These are phyloP conservation scores for Thalia dealbata DNA, from an alignment of 176 grass and related monocot species.

Conservation along the genomic window DNA sequence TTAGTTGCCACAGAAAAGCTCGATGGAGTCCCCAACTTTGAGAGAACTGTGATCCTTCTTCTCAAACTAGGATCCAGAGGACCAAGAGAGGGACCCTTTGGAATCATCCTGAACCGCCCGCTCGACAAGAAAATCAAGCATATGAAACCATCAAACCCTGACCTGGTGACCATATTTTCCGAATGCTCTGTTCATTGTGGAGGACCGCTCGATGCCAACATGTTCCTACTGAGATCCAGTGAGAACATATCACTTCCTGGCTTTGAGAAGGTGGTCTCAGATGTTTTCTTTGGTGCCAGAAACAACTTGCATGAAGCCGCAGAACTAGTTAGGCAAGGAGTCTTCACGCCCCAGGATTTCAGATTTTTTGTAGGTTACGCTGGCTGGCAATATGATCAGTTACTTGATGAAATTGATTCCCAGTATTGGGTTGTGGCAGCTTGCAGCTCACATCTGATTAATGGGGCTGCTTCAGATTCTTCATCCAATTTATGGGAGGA, in stretches of 20 bases:
- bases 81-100: slow-evolving; percentile 50
- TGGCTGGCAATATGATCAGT: slow-evolving; percentile 67
- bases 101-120: slow-evolving; percentile 38
- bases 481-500: slow-evolving; percentile 62
- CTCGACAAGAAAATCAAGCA: slow-evolving; percentile 47
- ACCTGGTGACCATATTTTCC: slow-evolving; percentile 35
- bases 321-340: slow-evolving; percentile 36
- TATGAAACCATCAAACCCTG: slow-evolving; percentile 36
- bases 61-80: slow-evolving; percentile 53
- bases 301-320: slow-evolving; percentile 57
- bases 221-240: slow-evolving; percentile 48
- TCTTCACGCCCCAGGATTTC: slow-evolving; percentile 40
- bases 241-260: slow-evolving; percentile 34
- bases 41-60: slow-evolving; percentile 71
- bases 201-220: slow-evolving; percentile 59
- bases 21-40: slow-evolving; percentile 50
- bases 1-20: slow-evolving; percentile 78
- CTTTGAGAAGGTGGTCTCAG: slow-evolving; percentile 57
- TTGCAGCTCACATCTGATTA: slow-evolving; percentile 57
- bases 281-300: slow-evolving; percentile 50
- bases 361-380: slow-evolving; percentile 76
- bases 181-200: slow-evolving; percentile 70
- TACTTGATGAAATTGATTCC: slow-evolving; percentile 57
- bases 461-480: slow-evolving; percentile 14
- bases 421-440: slow-evolving; percentile 88